These are phyloP conservation scores for Paraleonurus japonicus DNA, from an alignment of 257 asterid species.

Conservation along the genomic window DNA sequence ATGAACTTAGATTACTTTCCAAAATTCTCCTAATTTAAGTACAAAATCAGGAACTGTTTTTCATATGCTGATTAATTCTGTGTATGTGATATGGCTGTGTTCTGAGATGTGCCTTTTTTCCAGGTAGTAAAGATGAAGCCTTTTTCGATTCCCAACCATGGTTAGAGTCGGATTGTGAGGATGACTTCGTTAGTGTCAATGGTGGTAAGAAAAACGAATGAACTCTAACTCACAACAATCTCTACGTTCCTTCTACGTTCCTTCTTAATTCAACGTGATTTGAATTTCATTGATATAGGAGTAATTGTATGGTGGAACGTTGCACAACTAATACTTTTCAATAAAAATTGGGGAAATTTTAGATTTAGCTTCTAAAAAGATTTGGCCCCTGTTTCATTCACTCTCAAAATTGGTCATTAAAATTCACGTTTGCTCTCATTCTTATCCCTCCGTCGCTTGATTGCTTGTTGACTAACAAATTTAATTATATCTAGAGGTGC, in stretches of 20 bases:
- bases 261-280: background rate
- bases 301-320: background rate
- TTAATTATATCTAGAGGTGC: no score
- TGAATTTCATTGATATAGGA: background rate
- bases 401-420: no score
- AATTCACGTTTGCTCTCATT: no score
- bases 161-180: constrained; percentile 83
- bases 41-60: background rate
- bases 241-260: background rate
- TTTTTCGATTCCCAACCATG: constrained; percentile 75
- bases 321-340: no score
- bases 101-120: constrained; percentile 8
- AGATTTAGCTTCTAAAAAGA: no score
- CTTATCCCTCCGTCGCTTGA: no score
- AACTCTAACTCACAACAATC: background rate
- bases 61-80: background rate
- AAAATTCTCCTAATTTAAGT: background rate
- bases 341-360: no score
- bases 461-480: no score
- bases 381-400: no score
- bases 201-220: constrained; percentile 55
- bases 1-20: background rate
- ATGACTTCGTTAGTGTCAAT: constrained; percentile 70
- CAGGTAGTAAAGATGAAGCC: constrained; percentile 77
- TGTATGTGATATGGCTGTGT: background rate